Evolutionary conservation across 495 filamentous ascomycete species (phyloP).

Genomic region (Neurospora africana): DNA sequence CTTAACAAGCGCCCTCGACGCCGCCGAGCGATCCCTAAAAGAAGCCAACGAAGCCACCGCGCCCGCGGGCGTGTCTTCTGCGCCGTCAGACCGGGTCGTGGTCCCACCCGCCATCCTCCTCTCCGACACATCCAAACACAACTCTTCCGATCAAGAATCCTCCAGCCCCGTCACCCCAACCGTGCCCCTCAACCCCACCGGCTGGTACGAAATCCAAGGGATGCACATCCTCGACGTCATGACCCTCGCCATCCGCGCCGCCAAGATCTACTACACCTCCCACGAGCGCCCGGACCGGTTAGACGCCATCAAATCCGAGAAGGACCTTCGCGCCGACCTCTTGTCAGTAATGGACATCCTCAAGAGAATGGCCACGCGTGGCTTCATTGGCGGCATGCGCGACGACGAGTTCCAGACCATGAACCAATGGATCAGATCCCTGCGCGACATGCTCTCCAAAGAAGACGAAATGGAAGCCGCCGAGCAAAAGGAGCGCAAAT

Average conservation of each 20-base stretch:
- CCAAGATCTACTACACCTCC: slow-evolving; percentile 87
- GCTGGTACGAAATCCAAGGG: slow-evolving; percentile 80
- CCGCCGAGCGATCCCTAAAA: slow-evolving; percentile 54
- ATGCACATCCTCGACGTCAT: slow-evolving; percentile 84
- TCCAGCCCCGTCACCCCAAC: neutral
- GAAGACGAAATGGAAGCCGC: slow-evolving; percentile 67
- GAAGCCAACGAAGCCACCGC: slow-evolving; percentile 26
- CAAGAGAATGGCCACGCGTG: slow-evolving; percentile 78
- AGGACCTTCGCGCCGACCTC: slow-evolving; percentile 66
- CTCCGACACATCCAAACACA: neutral
- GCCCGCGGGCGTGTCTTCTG: slow-evolving; percentile 8
- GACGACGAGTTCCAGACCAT: slow-evolving; percentile 64
- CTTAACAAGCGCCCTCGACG: slow-evolving; percentile 54
- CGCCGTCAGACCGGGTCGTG: slow-evolving; percentile 15
- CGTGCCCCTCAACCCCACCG: slow-evolving; percentile 16
- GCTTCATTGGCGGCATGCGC: slow-evolving; percentile 75
- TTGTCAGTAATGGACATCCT: slow-evolving; percentile 79
- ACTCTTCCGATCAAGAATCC: neutral
- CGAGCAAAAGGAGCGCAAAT: slow-evolving; percentile 58
- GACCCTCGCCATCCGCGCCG: slow-evolving; percentile 86
- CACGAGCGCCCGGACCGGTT: slow-evolving; percentile 74
- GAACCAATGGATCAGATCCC: slow-evolving; percentile 61
- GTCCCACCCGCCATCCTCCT: slow-evolving; percentile 9
- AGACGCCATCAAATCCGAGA: slow-evolving; percentile 76
- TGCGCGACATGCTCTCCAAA: slow-evolving; percentile 60